Base-by-base conservation (phyloP, 441 rosid genomes). In the Adansonia madagascariensis region DNA sequence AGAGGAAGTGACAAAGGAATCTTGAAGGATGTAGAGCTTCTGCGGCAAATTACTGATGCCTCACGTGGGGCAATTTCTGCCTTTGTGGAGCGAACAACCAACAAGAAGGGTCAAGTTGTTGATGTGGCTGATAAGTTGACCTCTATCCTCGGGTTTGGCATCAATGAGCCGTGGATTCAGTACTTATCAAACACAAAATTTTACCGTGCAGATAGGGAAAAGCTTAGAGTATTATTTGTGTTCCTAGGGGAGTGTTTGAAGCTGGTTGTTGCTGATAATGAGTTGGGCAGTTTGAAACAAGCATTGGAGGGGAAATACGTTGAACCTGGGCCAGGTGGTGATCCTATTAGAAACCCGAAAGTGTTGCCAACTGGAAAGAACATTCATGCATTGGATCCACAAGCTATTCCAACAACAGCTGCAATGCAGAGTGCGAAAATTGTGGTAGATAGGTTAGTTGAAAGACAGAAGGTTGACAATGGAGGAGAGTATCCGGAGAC, bases 301-400 rank as follows among this genome's bases (percentile, higher is more conserved):
- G 99, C 98, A 62, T 84, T 96, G 81, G 98, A 91, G 84, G 99
- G 99, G 0, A 94, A 96, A 72, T 96, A 83, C 17, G 98, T 96
- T 1, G 95, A 92, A 90, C 99, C 98, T 7, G 99, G 99, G 74
- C 99, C 99, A 0, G 99, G 99, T 59, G 98, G 99, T 46, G 98
- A 96, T 76, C 99, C 99, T 3, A 96, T 96, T 67, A 90, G 97
- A 77, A 92, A 92, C 84, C 98, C 98, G 0, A 96, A 96, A 81
- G 99, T 96, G 76, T 81, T 96, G 82, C 99, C 99, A 18, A 96
- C 99, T 0, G 99, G 99, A 72, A 96, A 96, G 88, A 96, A 94
- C 88, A 96, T 96, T 76, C 99, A 96, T 44, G 99, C 99, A 3
- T 84, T 96, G 83, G 99, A 96, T 78, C 98, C 98, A 73, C 99